A percentile compares a stretch with the other conserved stretches of the same genome.
Conservation (phyloP, 202 grass and related monocot genomes). For the Carex arenaria region DNA sequence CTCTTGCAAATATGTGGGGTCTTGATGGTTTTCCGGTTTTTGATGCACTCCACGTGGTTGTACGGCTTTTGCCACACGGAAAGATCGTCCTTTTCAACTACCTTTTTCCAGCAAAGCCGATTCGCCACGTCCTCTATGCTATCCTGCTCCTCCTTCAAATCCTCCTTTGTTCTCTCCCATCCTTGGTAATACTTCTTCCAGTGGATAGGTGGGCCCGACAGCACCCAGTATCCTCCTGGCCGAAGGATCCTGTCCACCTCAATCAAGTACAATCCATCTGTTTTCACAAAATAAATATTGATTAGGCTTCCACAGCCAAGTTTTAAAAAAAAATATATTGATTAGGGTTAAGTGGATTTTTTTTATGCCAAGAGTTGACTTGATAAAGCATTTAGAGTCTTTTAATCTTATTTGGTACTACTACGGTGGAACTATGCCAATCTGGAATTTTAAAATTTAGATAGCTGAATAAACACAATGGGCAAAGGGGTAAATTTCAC, state of each 20-base stretch:
- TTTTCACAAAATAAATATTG: not conserved
- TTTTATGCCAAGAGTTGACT: not conserved
- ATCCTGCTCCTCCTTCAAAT: conserved; percentile 81
- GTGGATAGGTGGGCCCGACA: conserved; percentile 82
- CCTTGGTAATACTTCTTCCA: conserved; percentile 71
- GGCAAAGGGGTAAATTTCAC: not conserved
- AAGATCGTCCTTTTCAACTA: conserved; percentile 72
- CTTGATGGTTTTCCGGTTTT: conserved; percentile 56
- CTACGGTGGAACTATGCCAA: not conserved
- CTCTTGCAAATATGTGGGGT: conserved; percentile 88
- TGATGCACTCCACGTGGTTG: conserved; percentile 71
- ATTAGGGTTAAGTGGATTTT: not conserved
- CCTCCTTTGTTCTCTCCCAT: conserved; percentile 72
- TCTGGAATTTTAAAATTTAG: not conserved
- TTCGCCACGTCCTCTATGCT: conserved; percentile 70
- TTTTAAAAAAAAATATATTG: not conserved
- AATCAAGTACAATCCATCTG: conserved; percentile 81
- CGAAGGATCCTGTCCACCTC: conserved; percentile 88
- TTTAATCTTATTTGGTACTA: not conserved
- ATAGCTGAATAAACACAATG: not conserved
- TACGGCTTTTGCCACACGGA: conserved; percentile 88
- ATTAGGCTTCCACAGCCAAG: not conserved
- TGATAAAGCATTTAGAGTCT: not conserved
- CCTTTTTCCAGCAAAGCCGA: conserved; percentile 86
- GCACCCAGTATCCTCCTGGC: conserved; percentile 90